Conservation (phyloP, 495 filamentous ascomycete genomes). For the Chaetomidium leptoderma region DNA sequence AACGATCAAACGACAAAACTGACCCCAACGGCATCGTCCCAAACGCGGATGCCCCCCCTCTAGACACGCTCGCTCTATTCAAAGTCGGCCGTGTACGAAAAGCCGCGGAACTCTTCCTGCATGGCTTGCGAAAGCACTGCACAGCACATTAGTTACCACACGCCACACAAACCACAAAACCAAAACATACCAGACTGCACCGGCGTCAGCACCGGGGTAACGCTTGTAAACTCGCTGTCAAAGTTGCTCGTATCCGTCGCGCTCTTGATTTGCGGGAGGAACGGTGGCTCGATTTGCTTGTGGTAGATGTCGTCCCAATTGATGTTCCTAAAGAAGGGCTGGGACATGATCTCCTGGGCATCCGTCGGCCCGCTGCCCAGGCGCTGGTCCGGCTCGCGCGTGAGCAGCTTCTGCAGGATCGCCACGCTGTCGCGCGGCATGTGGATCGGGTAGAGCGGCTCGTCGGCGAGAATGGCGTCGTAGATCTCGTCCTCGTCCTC, state of each 20-base stretch:
- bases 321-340: conserved; percentile 95
- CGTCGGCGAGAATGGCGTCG: conserved; percentile 96
- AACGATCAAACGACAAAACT: too few species aligned
- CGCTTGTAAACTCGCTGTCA: conserved; percentile 96
- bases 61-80: conserved; percentile 36
- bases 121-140: conserved; percentile 93
- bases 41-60: too few species aligned
- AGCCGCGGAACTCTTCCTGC: conserved; percentile 99
- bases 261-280: conserved; percentile 80
- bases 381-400: conserved; percentile 86
- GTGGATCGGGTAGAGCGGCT: conserved; percentile 96
- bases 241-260: conserved; percentile 99
- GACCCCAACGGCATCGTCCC: too few species aligned
- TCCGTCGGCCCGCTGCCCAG: conserved; percentile 94
- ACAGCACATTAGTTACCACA: conserved; percentile 1
- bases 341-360: conserved; percentile 98
- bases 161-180: neutral
- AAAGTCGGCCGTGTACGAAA: conserved; percentile 72
- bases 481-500: conserved; percentile 99
- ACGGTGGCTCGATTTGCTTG: conserved; percentile 84
- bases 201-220: conserved; percentile 93
- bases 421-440: conserved; percentile 98
- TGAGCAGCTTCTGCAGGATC: conserved; percentile 95
- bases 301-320: conserved; percentile 99
- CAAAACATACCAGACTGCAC: conserved; percentile 84